A percentile compares a stretch with the other conserved stretches of the same genome.
Conservation (phyloP, 1,284 basidiomycete species). For the Puccinia triticina region DNA sequence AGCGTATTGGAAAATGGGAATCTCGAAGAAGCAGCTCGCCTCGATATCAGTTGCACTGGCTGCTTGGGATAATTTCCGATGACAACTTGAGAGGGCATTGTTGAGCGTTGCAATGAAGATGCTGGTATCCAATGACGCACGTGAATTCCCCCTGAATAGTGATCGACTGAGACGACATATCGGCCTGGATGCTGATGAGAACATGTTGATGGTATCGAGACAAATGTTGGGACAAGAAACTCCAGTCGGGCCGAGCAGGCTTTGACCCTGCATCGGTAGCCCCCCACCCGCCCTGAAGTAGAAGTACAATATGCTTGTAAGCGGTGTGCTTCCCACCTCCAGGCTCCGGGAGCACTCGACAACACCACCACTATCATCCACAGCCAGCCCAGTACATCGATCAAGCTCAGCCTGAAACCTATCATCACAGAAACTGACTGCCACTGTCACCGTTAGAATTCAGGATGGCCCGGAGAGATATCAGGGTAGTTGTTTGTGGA, state of each 20-base stretch:
- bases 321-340: too few species aligned
- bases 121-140: neutral
- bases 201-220: neutral
- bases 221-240: too few species aligned
- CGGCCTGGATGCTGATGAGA: neutral
- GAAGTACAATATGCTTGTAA: too few species aligned
- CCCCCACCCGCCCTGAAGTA: too few species aligned
- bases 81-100: neutral
- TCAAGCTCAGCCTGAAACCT: too few species aligned
- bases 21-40: neutral
- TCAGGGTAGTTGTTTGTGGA: conserved; percentile 51
- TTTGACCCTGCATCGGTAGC: too few species aligned
- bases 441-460: neutral
- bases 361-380: too few species aligned
- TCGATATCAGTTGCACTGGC: neutral
- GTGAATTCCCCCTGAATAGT: neutral
- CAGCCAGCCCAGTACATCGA: too few species aligned
- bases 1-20: neutral
- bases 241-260: too few species aligned
- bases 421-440: too few species aligned
- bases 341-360: too few species aligned
- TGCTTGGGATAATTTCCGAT: neutral
- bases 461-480: conserved; percentile 47
- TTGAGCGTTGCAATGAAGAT: neutral
- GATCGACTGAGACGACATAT: neutral